Evolutionary conservation across 2,329 filamentous ascomycete genomes (phyloP).

Genomic region (Lachnellula cervina): DNA sequence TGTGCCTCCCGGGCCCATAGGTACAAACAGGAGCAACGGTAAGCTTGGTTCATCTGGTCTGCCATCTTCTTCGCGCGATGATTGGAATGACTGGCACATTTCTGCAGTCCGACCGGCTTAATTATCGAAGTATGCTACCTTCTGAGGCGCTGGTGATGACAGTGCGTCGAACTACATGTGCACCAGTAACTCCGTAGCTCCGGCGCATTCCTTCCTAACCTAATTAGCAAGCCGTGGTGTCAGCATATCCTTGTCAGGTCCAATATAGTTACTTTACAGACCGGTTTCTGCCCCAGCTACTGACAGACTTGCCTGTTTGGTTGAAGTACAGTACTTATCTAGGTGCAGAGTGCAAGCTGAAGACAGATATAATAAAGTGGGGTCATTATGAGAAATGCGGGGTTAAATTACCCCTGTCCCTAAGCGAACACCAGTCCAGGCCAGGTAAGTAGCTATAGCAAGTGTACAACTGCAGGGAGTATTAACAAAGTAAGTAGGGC

Average conservation of each 20-base stretch:
- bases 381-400: too few species aligned
- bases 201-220: neutral
- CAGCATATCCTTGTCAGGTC: neutral
- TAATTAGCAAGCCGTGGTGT: neutral
- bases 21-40: slow-evolving; percentile 8
- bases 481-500: too few species aligned
- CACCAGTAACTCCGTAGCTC: neutral
- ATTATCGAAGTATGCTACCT: neutral
- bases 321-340: too few species aligned
- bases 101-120: neutral
- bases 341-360: too few species aligned
- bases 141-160: neutral
- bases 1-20: slow-evolving; percentile 3
- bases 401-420: too few species aligned
- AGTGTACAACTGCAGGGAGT: too few species aligned
- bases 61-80: neutral
- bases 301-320: too few species aligned
- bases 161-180: neutral
- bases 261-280: neutral
- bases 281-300: too few species aligned
- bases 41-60: neutral
- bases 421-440: too few species aligned
- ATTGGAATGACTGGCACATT: neutral
- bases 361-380: too few species aligned
- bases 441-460: too few species aligned